A percentile compares a stretch with the other conserved stretches of the same genome.
Conservation (phyloP, 2,329 filamentous ascomycete genomes). For the Ascochyta fabae region DNA sequence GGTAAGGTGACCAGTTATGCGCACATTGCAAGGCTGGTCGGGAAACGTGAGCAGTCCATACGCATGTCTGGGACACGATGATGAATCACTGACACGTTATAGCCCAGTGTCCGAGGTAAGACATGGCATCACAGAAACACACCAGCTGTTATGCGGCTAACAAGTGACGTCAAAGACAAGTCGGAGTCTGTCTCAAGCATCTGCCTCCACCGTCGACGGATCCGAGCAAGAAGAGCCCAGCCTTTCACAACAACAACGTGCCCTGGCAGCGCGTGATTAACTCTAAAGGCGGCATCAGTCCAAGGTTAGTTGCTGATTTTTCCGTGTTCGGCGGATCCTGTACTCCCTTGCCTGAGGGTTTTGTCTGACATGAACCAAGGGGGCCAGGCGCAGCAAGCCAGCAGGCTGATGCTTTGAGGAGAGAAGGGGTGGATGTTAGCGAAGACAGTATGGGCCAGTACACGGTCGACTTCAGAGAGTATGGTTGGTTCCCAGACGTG, state of each 20-base stretch:
- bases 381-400: constrained; percentile 54
- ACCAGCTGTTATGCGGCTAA: constrained; percentile 59
- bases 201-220: constrained; percentile 63
- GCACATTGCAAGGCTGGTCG: constrained; percentile 75
- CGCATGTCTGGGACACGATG: constrained; percentile 11
- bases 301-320: constrained; percentile 63
- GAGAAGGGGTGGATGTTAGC: constrained; percentile 57
- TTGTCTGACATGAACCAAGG: constrained; percentile 43
- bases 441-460: constrained; percentile 56
- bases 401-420: constrained; percentile 55
- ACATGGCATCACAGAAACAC: constrained; percentile 19
- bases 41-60: constrained; percentile 65
- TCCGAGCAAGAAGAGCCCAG: constrained; percentile 48
- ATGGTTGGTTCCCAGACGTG: constrained; percentile 60
- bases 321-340: constrained; percentile 11
- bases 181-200: constrained; percentile 89
- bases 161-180: constrained; percentile 65
- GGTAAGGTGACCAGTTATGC: constrained; percentile 90
- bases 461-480: constrained; percentile 53
- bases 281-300: constrained; percentile 83
- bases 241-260: constrained; percentile 78
- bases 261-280: constrained; percentile 97
- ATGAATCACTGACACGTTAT: constrained; percentile 32
- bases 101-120: constrained; percentile 58
- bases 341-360: constrained; percentile 8